phyloP scores from a whole-genome alignment of 2,329 filamentous ascomycete species.

The Rachicladosporium sp. region DNA sequence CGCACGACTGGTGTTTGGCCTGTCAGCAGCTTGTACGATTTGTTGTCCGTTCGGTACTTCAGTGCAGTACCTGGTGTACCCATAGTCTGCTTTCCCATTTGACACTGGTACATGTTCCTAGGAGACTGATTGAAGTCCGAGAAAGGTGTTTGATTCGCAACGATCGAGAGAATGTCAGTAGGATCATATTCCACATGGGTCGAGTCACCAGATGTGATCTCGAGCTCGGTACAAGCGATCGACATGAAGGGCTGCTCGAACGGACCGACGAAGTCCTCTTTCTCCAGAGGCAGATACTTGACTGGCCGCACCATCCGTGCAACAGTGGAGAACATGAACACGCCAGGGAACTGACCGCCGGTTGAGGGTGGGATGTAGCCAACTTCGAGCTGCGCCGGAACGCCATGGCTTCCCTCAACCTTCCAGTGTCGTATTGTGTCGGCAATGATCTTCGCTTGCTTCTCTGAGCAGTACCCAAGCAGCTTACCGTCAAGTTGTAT shows the following conservation, averaged over 20 bases:
- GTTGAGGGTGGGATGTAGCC: slow-evolving; percentile 80
- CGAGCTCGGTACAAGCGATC: slow-evolving; percentile 79
- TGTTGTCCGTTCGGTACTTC: slow-evolving; percentile 88
- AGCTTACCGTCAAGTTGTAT: slow-evolving; percentile 86
- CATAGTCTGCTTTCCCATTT: slow-evolving; percentile 99
- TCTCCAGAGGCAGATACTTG: slow-evolving; percentile 79
- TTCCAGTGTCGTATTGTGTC: slow-evolving; percentile 93
- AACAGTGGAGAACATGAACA: slow-evolving; percentile 82
- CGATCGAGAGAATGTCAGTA: slow-evolving; percentile 92
- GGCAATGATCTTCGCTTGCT: slow-evolving; percentile 66
- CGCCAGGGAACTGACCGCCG: slow-evolving; percentile 87
- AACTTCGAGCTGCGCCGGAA: slow-evolving; percentile 78
- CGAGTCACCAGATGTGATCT: slow-evolving; percentile 76
- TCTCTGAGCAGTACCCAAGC: slow-evolving; percentile 78
- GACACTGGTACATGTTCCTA: slow-evolving; percentile 92
- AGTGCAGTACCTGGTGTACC: slow-evolving; percentile 82
- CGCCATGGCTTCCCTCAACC: slow-evolving; percentile 68
- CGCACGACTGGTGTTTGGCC: slow-evolving; percentile 92
- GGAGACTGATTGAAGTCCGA: slow-evolving; percentile 98
- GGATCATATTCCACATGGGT: slow-evolving; percentile 91
- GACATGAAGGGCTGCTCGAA: slow-evolving; percentile 98
- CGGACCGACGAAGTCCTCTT: slow-evolving; percentile 77
- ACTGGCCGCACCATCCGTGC: slow-evolving; percentile 83
- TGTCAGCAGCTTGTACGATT: slow-evolving; percentile 85
- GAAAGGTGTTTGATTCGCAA: slow-evolving; percentile 98